Percentiles rank a stretch among this genome's conserved stretches.
These are phyloP conservation scores for Cardamine chenopodiifolia DNA, from an alignment of 345 rosid genomes.

Conservation along the genomic window DNA sequence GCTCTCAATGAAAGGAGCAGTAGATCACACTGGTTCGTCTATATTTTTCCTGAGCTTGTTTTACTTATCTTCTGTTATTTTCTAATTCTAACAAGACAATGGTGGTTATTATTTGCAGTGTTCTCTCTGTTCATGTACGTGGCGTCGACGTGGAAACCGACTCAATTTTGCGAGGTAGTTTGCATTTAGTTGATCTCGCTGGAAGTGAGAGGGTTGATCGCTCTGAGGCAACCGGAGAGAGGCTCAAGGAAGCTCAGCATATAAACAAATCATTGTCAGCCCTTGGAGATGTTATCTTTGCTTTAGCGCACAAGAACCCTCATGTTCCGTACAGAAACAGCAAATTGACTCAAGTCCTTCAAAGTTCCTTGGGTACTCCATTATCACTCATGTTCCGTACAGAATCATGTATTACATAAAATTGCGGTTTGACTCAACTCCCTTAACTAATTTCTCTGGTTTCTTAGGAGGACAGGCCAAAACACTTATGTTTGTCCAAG, in stretches of 20 bases:
- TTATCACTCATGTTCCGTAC: too few relatives aligned
- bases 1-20: conserved; percentile 96
- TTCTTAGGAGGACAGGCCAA: conserved; percentile 92
- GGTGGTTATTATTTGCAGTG: conserved; percentile 54
- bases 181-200: conserved; percentile 95
- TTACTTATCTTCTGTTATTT: not conserved
- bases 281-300: conserved; percentile 92
- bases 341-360: conserved; percentile 97
- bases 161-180: conserved; percentile 74
- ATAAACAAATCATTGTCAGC: conserved; percentile 94
- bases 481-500: conserved; percentile 97
- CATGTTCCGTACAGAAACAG: conserved; percentile 97
- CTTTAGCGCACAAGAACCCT: conserved; percentile 79
- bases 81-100: not conserved
- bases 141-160: conserved; percentile 74
- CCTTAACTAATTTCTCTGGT: not conserved
- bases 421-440: not conserved
- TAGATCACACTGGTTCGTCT: conserved; percentile 89
- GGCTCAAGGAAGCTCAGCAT: conserved; percentile 95
- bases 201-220: conserved; percentile 99
- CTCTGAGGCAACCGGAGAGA: conserved; percentile 96
- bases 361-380: conserved; percentile 83
- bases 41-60: conserved; percentile 12
- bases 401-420: not conserved
- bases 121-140: conserved; percentile 90